A percentile compares a stretch with the other conserved stretches of the same genome.
Evolutionary conservation across 305 asterid species (phyloP).

Genomic region (Fraxinus baroniana): DNA sequence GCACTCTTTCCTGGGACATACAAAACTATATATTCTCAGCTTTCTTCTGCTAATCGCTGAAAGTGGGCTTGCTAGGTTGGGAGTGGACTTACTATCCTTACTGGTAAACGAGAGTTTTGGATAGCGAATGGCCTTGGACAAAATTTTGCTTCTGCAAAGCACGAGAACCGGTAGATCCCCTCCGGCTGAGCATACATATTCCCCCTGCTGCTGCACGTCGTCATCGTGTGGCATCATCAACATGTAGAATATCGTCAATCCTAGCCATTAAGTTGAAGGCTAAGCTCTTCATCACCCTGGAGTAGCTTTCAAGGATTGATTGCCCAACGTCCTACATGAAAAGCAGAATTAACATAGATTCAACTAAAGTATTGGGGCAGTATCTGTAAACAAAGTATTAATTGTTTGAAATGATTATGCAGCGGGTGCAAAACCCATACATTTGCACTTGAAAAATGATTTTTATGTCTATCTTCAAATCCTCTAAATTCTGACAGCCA

Average conservation of each 20-base stretch:
- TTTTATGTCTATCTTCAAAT: background rate
- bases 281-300: slow-evolving; percentile 84
- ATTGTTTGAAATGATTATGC: background rate
- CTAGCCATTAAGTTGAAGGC: slow-evolving; percentile 78
- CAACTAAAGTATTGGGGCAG: background rate
- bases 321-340: slow-evolving; percentile 75
- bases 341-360: background rate
- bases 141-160: slow-evolving; percentile 38
- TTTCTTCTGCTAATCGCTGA: slow-evolving; percentile 21
- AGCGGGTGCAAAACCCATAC: background rate
- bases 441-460: background rate
- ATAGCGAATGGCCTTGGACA: slow-evolving; percentile 42
- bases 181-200: slow-evolving; percentile 29
- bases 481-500: background rate
- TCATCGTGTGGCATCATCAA: slow-evolving; percentile 73
- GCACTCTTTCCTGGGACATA: background rate
- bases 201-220: slow-evolving; percentile 59
- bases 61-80: slow-evolving; percentile 32
- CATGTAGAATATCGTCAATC: slow-evolving; percentile 74
- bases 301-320: slow-evolving; percentile 89
- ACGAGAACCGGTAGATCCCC: slow-evolving; percentile 29
- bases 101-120: slow-evolving; percentile 43
- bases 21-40: slow-evolving; percentile 17
- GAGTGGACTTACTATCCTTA: slow-evolving; percentile 39
- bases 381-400: background rate